Percentiles rank a stretch among this genome's conserved stretches.
Evolutionary conservation across 139 green algal species (phyloP).

Genomic region (Volvox africanus): DNA sequence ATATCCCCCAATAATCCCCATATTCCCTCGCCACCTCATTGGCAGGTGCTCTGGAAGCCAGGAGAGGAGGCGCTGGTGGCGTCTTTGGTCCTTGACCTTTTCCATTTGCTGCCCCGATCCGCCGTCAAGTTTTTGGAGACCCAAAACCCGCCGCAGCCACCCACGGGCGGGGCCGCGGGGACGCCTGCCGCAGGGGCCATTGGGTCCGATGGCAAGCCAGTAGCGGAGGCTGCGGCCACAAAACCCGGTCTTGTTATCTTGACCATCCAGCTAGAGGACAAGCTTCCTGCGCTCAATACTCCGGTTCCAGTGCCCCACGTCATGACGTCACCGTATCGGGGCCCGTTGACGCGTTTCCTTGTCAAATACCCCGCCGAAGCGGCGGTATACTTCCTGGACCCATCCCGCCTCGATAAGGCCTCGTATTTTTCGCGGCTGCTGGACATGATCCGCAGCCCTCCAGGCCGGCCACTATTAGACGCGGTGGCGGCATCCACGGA

Average conservation of each 20-base stretch:
- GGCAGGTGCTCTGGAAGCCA: conserved; percentile 29
- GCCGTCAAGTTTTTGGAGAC: conserved; percentile 92
- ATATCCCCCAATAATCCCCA: no score
- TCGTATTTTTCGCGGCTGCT: conserved; percentile 88
- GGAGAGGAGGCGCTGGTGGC: conserved; percentile 92
- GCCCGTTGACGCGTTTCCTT: conserved; percentile 90
- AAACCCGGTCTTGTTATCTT: conserved; percentile 90
- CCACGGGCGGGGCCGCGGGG: background rate
- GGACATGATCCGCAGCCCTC: conserved; percentile 82
- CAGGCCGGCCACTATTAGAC: conserved; percentile 78
- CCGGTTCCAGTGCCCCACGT: conserved; percentile 63
- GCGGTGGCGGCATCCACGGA: conserved; percentile 70
- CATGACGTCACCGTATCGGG: conserved; percentile 84
- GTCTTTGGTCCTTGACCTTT: conserved; percentile 93
- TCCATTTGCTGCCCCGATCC: conserved; percentile 92
- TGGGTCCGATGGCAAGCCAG: background rate
- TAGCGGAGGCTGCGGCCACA: conserved; percentile 18
- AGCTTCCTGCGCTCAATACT: conserved; percentile 61
- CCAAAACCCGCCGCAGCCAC: conserved; percentile 46
- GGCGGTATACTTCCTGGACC: conserved; percentile 82
- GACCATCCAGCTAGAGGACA: conserved; percentile 93
- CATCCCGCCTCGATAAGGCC: conserved; percentile 68
- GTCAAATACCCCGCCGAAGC: conserved; percentile 79
- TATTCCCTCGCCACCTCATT: no score
- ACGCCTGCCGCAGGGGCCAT: background rate